Percentiles rank a stretch among this genome's conserved stretches.
phyloP scores from a whole-genome alignment of 805 yeast species.

The Candida parachauliodes region DNA sequence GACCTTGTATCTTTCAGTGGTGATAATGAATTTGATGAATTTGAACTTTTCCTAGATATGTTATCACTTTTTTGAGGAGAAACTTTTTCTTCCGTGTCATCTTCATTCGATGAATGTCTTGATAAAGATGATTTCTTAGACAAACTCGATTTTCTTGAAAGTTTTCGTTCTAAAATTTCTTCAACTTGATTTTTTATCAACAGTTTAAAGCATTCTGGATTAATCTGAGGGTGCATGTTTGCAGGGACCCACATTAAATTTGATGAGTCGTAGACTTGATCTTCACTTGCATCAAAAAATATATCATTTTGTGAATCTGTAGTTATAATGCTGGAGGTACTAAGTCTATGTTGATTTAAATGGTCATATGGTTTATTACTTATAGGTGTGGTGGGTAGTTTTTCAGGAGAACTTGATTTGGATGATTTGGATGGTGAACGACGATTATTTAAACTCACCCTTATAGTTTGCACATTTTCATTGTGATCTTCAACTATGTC shows the following conservation, averaged over 20 bases:
- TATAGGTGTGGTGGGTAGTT: neutral
- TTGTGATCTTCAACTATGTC: neutral
- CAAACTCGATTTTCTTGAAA: conserved; percentile 23
- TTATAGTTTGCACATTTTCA: neutral
- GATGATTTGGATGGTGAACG: conserved; percentile 3
- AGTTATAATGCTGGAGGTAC: conserved; percentile 9
- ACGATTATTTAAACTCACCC: conserved; percentile 1
- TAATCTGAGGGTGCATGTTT: conserved; percentile 86
- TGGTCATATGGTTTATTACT: conserved; percentile 10
- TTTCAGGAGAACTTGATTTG: conserved; percentile 1
- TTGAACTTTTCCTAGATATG: neutral
- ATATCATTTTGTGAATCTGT: conserved; percentile 18
- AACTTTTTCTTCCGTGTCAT: conserved; percentile 25
- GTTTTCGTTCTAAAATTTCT: conserved; percentile 40
- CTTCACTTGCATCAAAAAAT: conserved; percentile 14
- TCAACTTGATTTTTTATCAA: conserved; percentile 61
- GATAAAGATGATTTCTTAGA: conserved; percentile 13
- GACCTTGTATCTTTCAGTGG: conserved; percentile 8
- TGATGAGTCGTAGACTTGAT: conserved; percentile 9
- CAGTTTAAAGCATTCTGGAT: conserved; percentile 78
- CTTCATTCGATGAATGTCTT: conserved; percentile 14
- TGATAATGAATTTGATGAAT: conserved; percentile 5
- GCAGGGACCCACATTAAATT: conserved; percentile 92
- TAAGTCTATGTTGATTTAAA: conserved; percentile 1
- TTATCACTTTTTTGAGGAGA: conserved; percentile 3